Evolutionary conservation across 495 filamentous ascomycete genomes (phyloP).

Genomic region (Penicillium fimorum): DNA sequence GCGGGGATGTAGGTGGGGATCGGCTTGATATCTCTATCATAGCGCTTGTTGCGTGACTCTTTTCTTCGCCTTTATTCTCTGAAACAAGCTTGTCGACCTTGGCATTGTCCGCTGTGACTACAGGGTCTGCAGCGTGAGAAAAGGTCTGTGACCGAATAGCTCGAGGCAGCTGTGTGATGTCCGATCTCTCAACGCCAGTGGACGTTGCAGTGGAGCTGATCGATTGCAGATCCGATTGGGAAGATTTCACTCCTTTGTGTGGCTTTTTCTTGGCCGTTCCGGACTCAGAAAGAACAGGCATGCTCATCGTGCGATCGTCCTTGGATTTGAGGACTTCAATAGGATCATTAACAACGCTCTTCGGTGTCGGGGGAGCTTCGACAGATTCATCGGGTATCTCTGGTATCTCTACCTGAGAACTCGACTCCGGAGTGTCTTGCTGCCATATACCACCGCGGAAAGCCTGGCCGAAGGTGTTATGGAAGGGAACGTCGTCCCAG

Average conservation of each 20-base stretch:
- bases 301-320: slow-evolving; percentile 62
- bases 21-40: slow-evolving; percentile 67
- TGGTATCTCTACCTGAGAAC: slow-evolving; percentile 51
- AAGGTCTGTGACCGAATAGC: slow-evolving; percentile 63
- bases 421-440: slow-evolving; percentile 52
- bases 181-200: slow-evolving; percentile 40
- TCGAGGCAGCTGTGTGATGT: slow-evolving; percentile 46
- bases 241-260: slow-evolving; percentile 31
- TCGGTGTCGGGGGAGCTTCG: slow-evolving; percentile 44
- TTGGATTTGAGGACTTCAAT: slow-evolving; percentile 39
- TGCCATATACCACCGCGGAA: slow-evolving; percentile 91
- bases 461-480: slow-evolving; percentile 67
- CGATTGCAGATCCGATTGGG: slow-evolving; percentile 28
- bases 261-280: slow-evolving; percentile 29
- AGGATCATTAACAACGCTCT: slow-evolving; percentile 33
- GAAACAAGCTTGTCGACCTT: slow-evolving; percentile 56
- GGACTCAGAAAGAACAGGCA: slow-evolving; percentile 42
- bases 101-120: slow-evolving; percentile 60
- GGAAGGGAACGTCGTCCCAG: slow-evolving; percentile 94
- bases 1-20: slow-evolving; percentile 57
- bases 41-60: slow-evolving; percentile 55
- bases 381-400: slow-evolving; percentile 58
- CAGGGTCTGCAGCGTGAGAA: slow-evolving; percentile 59
- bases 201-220: slow-evolving; percentile 33
- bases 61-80: slow-evolving; percentile 40